Conservation (phyloP, 306 rosid species). For the Inga oerstediana region DNA sequence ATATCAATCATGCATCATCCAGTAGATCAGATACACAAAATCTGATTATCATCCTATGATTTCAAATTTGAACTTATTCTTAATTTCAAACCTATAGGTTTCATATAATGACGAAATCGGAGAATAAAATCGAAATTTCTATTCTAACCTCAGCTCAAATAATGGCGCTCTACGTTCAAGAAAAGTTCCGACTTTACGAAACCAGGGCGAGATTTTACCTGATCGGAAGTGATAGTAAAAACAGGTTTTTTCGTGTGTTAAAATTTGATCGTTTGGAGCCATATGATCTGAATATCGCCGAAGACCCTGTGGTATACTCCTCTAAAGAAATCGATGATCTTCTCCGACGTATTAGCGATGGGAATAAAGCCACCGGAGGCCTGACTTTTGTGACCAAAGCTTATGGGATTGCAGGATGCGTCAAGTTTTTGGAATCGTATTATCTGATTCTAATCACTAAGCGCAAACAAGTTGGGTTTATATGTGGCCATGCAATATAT, state of each 20-base stretch:
- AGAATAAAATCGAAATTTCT: constrained; percentile 39
- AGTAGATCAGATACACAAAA: no score
- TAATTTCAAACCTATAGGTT: constrained; percentile 13
- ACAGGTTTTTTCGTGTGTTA: constrained; percentile 74
- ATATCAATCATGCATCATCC: background rate
- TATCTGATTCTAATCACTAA: constrained; percentile 86
- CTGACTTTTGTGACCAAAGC: constrained; percentile 69
- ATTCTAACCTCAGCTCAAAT: constrained; percentile 42
- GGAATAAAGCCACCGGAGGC: constrained; percentile 91
- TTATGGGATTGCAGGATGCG: constrained; percentile 90
- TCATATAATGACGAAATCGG: constrained; percentile 38
- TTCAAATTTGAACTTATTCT: background rate
- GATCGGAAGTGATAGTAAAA: constrained; percentile 84
- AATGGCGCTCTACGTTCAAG: constrained; percentile 62
- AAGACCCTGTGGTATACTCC: constrained; percentile 89
- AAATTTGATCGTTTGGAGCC: constrained; percentile 95
- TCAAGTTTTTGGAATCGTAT: constrained; percentile 88
- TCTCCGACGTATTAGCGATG: constrained; percentile 73
- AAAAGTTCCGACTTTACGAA: constrained; percentile 87
- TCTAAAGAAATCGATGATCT: constrained; percentile 77
- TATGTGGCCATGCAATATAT: constrained; percentile 92
- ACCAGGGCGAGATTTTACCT: constrained; percentile 86
- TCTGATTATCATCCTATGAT: background rate
- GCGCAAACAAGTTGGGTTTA: constrained; percentile 86
- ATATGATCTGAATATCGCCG: constrained; percentile 76